phyloP scores from a whole-genome alignment of 495 filamentous ascomycete species.

The Cercophora newfieldiana region DNA sequence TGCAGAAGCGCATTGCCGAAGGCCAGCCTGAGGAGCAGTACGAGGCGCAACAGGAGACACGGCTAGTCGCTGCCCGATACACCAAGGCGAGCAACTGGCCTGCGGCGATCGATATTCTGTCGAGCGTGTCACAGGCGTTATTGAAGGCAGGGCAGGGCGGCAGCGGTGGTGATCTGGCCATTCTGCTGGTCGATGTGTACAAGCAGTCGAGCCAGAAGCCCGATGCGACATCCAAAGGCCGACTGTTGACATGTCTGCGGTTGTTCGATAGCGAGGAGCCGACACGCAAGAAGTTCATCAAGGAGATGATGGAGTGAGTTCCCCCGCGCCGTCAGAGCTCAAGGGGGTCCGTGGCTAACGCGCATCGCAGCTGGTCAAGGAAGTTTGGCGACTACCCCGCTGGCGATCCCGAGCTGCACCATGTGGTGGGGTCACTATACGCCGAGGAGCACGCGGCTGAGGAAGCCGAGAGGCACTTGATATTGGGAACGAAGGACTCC shows the following conservation, averaged over 20 bases:
- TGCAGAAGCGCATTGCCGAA: conserved; percentile 74
- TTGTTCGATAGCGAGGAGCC: conserved; percentile 83
- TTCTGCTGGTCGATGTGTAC: conserved; percentile 84
- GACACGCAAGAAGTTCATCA: conserved; percentile 85
- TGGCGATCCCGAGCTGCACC: conserved; percentile 93
- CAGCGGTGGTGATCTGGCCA: conserved; percentile 85
- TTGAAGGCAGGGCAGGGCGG: conserved; percentile 87
- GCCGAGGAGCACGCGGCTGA: conserved; percentile 89
- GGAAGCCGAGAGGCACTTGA: conserved; percentile 83
- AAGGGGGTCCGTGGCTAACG: conserved; percentile 5
- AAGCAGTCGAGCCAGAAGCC: conserved; percentile 76
- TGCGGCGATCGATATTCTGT: conserved; percentile 83
- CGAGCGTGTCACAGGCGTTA: conserved; percentile 78
- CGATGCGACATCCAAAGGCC: conserved; percentile 62
- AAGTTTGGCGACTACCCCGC: conserved; percentile 83
- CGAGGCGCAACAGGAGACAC: conserved; percentile 96
- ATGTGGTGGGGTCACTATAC: conserved; percentile 84
- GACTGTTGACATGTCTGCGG: conserved; percentile 62
- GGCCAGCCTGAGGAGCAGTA: conserved; percentile 74
- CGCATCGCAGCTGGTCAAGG: conserved; percentile 67
- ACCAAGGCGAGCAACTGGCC: conserved; percentile 79
- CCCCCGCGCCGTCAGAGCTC: neutral
- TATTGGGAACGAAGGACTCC: conserved; percentile 87
- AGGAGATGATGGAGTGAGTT: conserved; percentile 76
- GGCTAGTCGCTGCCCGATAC: conserved; percentile 90